Percentiles rank a stretch among this genome's conserved stretches.
Conservation (phyloP, 805 yeast genomes). For the Priceomyces medius region DNA sequence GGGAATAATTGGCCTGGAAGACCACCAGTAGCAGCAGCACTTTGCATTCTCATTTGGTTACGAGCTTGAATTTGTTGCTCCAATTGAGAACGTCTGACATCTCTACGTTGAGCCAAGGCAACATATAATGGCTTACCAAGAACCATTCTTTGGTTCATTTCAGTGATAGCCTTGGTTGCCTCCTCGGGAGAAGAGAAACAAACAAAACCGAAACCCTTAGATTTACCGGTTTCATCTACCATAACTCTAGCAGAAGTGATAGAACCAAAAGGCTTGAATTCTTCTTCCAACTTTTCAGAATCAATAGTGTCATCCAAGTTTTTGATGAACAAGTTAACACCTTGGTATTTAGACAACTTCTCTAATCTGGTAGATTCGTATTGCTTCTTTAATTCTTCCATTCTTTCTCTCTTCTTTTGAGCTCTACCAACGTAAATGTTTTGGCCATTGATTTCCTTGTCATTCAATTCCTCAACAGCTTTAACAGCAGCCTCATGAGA, state of each 20-base stretch:
- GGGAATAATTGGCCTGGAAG: conserved; percentile 84
- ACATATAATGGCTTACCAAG: conserved; percentile 96
- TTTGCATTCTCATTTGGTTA: conserved; percentile 97
- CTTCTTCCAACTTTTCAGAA: conserved; percentile 88
- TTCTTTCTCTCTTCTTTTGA: conserved; percentile 97
- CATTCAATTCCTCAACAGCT: conserved; percentile 92
- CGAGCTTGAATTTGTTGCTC: conserved; percentile 98
- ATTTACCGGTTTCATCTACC: conserved; percentile 91
- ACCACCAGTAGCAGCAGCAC: conserved; percentile 86
- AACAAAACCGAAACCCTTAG: conserved; percentile 98
- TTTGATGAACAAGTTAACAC: conserved; percentile 94
- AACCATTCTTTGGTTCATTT: conserved; percentile 96
- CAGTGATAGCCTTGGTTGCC: conserved; percentile 97
- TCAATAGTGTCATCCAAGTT: conserved; percentile 92
- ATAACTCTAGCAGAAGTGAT: conserved; percentile 96
- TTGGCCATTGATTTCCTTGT: conserved; percentile 80
- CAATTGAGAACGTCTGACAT: conserved; percentile 93
- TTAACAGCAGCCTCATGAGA: conserved; percentile 81
- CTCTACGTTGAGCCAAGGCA: conserved; percentile 98
- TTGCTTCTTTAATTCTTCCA: conserved; percentile 92
- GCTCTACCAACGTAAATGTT: conserved; percentile 95
- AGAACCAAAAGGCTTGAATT: conserved; percentile 88
- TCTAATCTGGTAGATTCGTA: conserved; percentile 90
- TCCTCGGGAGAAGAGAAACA: conserved; percentile 98
- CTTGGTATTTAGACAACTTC: conserved; percentile 91